Evolutionary conservation across 345 rosid genomes (phyloP), one percentile per base, ranked within the genome.

Genomic region (Gynandropsis gynandra): DNA sequence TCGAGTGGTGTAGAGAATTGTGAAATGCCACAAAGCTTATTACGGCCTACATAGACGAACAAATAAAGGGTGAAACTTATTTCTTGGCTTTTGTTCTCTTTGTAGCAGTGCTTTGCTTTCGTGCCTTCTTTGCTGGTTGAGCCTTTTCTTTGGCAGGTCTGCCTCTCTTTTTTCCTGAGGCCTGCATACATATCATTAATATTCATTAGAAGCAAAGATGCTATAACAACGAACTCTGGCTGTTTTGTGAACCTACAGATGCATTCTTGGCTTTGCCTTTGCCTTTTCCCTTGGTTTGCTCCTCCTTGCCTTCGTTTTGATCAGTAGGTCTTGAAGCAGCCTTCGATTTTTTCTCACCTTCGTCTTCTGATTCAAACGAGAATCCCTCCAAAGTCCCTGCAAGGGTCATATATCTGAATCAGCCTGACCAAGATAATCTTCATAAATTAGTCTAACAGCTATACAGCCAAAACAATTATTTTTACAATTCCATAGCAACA

Each of bases 331-430:
- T 63, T 29, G 82, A 39, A 62, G 58, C 38, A 35, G 78, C 53
- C 68, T 79, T 82, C 7, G 74, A 52, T 34, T 65, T 63, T 72
- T 72, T 74, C 50, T 81, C 94, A 51, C 68, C 64, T 58, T 92
- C 98, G 62, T 92, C 94, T 67, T 86, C 98, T 7, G 89, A 85
- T 48, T 79, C 90, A 40, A 85, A 85, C 17, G 76, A 75, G 68
- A 74, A 92, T 16, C 88, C 96, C 54, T 85, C 96, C 56, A 87
- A 70, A 12, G 98, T 92, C 65, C 96, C 96, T 87, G 34, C 50
- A 59, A 57, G 58, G 35, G 56, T 52, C 33, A 52, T 4, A 14
- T 14, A n/a, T n/a, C n/a, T n/a, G n/a, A n/a, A n/a, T n/a, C n/a
- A n/a, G n/a, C n/a, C n/a, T n/a, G n/a, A n/a, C n/a, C n/a, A n/a